Base-by-base conservation (phyloP, 176 grass and related monocot genomes). In the Carex pumila region DNA sequence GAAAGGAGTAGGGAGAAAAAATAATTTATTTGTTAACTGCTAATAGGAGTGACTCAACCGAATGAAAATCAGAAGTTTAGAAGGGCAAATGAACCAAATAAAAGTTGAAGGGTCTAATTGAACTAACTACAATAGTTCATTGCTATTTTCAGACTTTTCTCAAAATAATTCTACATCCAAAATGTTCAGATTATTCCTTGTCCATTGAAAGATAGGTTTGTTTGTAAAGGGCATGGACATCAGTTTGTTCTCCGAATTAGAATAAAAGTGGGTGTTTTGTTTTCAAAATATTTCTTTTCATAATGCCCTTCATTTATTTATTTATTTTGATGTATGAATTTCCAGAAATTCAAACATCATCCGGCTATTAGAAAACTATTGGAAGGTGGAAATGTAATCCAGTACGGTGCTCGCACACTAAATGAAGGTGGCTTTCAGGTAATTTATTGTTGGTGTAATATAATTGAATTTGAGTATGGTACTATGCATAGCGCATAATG, bases 361-460 rank as follows among this genome's bases (percentile, higher is more conserved):
- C 91, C 89, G 87, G 79, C 92, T 31, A 82, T 98, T 81, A 89
- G 78, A 87, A 53, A 88, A 71, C 75, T 98, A 84, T 85, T 98
- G 70, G 85, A 88, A 80, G 95, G 95, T 79, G 95, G 92, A 87
- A 90, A 85, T 78, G 91, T 86, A 86, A 85, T 95, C 85, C 91
- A 95, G 30, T 98, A 98, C 86, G 92, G 95, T 66, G 95, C 95
- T 77, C 92, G 95, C 64, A 88, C 92, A 91, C 88, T 98, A 82
- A 98, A 98, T 85, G 95, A 98, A 91, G 95, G 95, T 81, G 92
- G 95, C 69, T 98, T 95, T 61, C 95, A 98, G 91, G 95, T 93
- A 90, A 49, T 54, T 57, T 68, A 69, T 69, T 66, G 1, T 72
- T 53, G 61, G 37, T 79, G 58, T 22, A 55, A 81, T 78, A 58